These are phyloP conservation scores for Begonia masoniana DNA, from an alignment of 306 rosid species.

Conservation along the genomic window DNA sequence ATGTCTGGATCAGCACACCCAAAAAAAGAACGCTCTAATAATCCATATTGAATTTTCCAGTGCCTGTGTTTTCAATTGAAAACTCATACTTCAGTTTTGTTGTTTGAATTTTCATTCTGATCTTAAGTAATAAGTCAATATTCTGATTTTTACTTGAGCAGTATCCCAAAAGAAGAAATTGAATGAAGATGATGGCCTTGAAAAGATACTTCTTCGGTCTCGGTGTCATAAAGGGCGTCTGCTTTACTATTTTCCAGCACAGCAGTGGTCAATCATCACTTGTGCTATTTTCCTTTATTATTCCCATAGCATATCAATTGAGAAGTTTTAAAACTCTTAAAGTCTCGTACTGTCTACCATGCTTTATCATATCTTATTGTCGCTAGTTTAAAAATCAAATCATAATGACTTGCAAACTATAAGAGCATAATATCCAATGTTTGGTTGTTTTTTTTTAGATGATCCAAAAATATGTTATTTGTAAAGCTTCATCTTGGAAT, in stretches of 20 bases:
- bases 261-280: slow-evolving; percentile 36
- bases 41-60: too few species aligned
- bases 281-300: slow-evolving; percentile 6
- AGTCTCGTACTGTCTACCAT: not conserved
- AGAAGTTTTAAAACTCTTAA: not conserved
- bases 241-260: slow-evolving; percentile 81
- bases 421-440: too few species aligned
- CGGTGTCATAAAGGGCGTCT: slow-evolving; percentile 95
- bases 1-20: too few species aligned
- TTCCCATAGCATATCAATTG: slow-evolving; percentile 8
- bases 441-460: too few species aligned
- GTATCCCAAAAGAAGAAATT: slow-evolving; percentile 53
- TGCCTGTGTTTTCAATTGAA: too few species aligned
- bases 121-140: not conserved
- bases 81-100: too few species aligned
- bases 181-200: slow-evolving; percentile 56
- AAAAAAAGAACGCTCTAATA: too few species aligned
- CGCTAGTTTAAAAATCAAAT: not conserved
- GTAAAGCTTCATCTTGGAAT: too few species aligned
- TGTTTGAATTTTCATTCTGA: too few species aligned
- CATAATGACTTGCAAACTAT: not conserved
- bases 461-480: too few species aligned
- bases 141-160: slow-evolving; percentile 23
- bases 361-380: not conserved
- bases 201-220: slow-evolving; percentile 54